Base-by-base conservation (phyloP, 73 alveolate species). In the Diophrys appendiculata region DNA sequence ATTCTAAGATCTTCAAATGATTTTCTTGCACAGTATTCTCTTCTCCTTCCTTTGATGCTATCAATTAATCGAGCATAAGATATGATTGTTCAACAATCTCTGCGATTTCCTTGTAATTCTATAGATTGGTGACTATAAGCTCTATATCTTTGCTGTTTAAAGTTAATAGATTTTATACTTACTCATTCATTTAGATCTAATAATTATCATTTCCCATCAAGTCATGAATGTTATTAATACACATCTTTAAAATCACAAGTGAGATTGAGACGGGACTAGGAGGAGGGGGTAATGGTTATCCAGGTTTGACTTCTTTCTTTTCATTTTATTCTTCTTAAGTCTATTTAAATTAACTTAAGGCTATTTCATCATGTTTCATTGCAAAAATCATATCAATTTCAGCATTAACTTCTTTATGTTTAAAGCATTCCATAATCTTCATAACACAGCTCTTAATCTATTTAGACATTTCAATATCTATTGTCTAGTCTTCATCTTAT, bases 61-160 rank as follows among this genome's bases (percentile, higher is more conserved):
- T 14, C 54, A 31, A 60, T 2, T 31, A 29, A 13, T 73, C 64
- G 25, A 76, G 23, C 13, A 76, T 54, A 18, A 5, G 5, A 30
- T 81, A 81, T 14, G 78, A 28, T 14, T 33, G 24, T 23, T 81
- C 90, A 1, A 81, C 78, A n/a, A 81, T 54, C 26, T 81, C 83
- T 27, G 84, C 90, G 31, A 43, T 35, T 3, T 81, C 83, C 55
- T 81, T 83, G 65, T 72, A 69, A 30, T 81, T 78, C 30, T 35
- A 30, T 23, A 72, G 27, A 34, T 72, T 72, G 35, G 31, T 52
- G 5, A 29, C 55, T 1, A 72, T 29, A 0, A 72, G 54, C 54
- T 33, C 69, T 22, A 52, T 30, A 11, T 30, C 56, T 43, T 43
- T 43, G 31, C 56, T 72, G 30, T 67, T 29, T 24, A 67, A 67